Evolutionary conservation across 331 rosid genomes (phyloP).

Genomic region (Cydonia oblonga): DNA sequence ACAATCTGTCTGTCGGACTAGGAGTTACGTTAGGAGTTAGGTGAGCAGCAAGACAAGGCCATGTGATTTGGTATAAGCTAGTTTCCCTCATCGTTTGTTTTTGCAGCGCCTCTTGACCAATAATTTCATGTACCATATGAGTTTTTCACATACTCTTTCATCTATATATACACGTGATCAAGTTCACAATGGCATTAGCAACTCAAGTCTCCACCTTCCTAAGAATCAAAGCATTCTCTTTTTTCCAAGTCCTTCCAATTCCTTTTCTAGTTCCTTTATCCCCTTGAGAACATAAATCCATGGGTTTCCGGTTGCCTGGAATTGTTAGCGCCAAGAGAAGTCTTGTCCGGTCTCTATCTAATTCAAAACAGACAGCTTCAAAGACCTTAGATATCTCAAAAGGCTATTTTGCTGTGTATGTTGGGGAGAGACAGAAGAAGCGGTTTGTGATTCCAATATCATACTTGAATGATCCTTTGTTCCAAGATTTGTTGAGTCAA

Average conservation of each 20-base stretch:
- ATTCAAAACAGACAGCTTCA: neutral
- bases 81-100: neutral
- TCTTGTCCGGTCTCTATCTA: neutral
- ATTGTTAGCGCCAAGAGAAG: neutral
- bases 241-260: neutral
- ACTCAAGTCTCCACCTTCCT: neutral
- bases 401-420: slow-evolving; percentile 21
- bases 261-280: neutral
- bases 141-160: neutral
- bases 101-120: neutral
- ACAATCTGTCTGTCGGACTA: neutral
- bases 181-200: neutral
- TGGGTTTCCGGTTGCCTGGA: slow-evolving; percentile 14
- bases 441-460: slow-evolving; percentile 17
- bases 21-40: neutral
- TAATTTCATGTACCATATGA: neutral
- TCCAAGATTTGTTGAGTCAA: neutral
- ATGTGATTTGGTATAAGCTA: neutral
- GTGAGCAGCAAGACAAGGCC: neutral
- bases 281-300: neutral
- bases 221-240: neutral
- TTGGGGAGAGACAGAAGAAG: slow-evolving; percentile 22
- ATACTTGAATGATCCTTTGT: slow-evolving; percentile 8
- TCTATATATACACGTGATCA: neutral
- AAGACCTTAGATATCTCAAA: slow-evolving; percentile 3